These are phyloP conservation scores for Cryptosporidium ryanae DNA, from an alignment of 169 alveolate species.

Conservation along the genomic window DNA sequence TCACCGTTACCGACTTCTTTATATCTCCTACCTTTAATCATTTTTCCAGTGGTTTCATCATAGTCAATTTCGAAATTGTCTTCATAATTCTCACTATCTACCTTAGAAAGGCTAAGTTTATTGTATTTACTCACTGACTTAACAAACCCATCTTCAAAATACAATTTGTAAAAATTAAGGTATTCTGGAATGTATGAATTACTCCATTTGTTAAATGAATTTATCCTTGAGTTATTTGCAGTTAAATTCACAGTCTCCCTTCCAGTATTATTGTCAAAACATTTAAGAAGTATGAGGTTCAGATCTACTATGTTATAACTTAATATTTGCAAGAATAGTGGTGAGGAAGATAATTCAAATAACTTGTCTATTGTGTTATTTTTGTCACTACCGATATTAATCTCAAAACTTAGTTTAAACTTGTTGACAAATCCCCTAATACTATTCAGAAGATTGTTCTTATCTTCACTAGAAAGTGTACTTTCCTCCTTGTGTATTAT, in stretches of 20 bases:
- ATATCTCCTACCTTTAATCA: conserved; percentile 7
- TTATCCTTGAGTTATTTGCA: conserved; percentile 10
- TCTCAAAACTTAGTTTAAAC: conserved; percentile 11
- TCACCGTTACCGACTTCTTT: background rate
- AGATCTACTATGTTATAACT: conserved; percentile 59
- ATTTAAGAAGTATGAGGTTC: conserved; percentile 17
- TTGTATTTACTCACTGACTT: conserved; percentile 8
- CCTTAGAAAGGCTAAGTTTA: background rate
- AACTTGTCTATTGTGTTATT: conserved; percentile 5
- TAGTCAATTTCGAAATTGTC: conserved; percentile 53
- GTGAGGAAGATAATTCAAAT: conserved; percentile 22
- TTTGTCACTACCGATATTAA: background rate
- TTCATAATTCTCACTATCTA: background rate
- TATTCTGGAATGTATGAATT: conserved; percentile 34
- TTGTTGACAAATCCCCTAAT: conserved; percentile 1
- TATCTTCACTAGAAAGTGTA: background rate
- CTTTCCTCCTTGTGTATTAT: background rate
- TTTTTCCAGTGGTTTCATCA: conserved; percentile 57
- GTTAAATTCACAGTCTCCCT: background rate
- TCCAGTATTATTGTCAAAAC: background rate
- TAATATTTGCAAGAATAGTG: conserved; percentile 50
- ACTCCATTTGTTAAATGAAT: conserved; percentile 53
- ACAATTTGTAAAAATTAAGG: conserved; percentile 43
- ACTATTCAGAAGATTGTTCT: background rate
- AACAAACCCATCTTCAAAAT: conserved; percentile 56